phyloP scores from a whole-genome alignment of 2,329 filamentous ascomycete genomes.

The Aspergillus udagawae region DNA sequence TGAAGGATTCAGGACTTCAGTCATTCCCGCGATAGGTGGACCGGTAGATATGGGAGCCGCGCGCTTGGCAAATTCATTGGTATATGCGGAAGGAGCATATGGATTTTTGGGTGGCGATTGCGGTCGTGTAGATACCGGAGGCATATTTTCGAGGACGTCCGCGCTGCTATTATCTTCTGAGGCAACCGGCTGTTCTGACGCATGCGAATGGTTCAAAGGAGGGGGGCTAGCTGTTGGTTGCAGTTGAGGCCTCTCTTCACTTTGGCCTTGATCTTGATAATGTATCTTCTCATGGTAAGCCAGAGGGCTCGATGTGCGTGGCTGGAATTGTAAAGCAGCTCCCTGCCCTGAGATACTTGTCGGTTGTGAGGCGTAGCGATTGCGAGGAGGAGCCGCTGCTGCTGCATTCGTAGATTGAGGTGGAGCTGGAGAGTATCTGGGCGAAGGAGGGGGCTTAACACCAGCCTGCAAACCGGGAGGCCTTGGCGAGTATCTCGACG shows the following conservation, averaged over 20 bases:
- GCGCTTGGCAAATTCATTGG: conserved; percentile 30
- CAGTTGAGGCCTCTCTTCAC: conserved; percentile 19
- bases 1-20: conserved; percentile 18
- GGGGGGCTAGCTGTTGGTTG: conserved; percentile 21
- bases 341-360: conserved; percentile 23
- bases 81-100: conserved; percentile 31
- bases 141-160: not conserved
- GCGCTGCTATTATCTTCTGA: conserved; percentile 9
- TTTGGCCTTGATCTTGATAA: conserved; percentile 25
- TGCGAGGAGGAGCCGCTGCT: conserved; percentile 23
- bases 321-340: conserved; percentile 52
- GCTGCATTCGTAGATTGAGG: conserved; percentile 27
- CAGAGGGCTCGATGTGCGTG: conserved; percentile 62
- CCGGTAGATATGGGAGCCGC: conserved; percentile 17
- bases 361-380: conserved; percentile 40
- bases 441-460: conserved; percentile 33
- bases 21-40: conserved; percentile 10
- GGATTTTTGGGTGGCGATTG: conserved; percentile 25
- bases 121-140: conserved; percentile 15
- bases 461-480: conserved; percentile 30
- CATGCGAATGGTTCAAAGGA: conserved; percentile 16
- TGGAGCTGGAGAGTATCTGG: conserved; percentile 46
- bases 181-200: conserved; percentile 11
- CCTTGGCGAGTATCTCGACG: conserved; percentile 42
- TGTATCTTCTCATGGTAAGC: conserved; percentile 47